These are phyloP conservation scores for Ilex aquifolium DNA, from an alignment of 257 asterid genomes.

Conservation along the genomic window DNA sequence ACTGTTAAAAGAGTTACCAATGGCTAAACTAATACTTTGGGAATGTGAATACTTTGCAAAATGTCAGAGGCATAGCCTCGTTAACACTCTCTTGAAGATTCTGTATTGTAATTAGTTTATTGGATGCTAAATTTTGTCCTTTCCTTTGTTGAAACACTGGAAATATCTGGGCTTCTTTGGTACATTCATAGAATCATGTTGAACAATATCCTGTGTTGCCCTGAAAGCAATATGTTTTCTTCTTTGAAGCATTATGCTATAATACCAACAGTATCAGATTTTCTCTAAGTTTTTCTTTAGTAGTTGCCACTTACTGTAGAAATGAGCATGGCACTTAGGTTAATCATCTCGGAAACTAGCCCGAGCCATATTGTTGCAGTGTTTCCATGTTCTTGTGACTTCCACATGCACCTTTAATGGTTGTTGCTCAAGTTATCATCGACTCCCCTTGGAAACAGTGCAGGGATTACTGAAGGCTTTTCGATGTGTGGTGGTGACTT, in stretches of 20 bases:
- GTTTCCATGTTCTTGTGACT: conserved; percentile 2
- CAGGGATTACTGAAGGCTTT: conserved; percentile 97
- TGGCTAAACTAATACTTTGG: no score
- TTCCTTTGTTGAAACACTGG: no score
- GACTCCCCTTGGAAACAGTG: conserved; percentile 54
- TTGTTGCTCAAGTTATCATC: not conserved
- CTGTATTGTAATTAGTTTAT: no score
- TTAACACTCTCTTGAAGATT: no score
- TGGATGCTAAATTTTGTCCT: no score
- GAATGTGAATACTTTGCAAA: no score
- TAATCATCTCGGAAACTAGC: not conserved
- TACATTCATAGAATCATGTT: no score
- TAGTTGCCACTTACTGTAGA: not conserved
- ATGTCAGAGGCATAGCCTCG: no score
- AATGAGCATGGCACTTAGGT: not conserved
- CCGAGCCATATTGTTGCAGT: not conserved
- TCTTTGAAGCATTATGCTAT: not conserved
- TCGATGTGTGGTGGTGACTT: conserved; percentile 99
- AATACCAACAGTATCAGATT: not conserved
- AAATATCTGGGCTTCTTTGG: no score
- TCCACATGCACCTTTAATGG: not conserved
- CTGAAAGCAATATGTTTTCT: not conserved
- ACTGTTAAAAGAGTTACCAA: no score
- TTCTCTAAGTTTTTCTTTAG: no score
- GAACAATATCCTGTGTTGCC: no score